phyloP scores from a whole-genome alignment of 805 yeast genomes.

The Priceomyces carsonii region DNA sequence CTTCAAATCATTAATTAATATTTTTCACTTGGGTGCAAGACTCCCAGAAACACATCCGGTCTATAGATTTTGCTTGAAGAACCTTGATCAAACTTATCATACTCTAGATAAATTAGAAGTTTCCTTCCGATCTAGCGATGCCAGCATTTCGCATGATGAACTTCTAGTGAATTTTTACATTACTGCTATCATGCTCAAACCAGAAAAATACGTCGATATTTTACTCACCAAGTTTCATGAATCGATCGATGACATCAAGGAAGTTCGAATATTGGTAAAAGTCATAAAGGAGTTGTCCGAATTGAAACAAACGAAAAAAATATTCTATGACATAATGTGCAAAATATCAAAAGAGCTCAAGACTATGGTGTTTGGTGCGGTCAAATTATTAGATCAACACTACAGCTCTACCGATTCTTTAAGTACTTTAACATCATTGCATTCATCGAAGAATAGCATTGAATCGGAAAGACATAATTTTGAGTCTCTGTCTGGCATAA shows the following conservation, averaged over 20 bases:
- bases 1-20: constrained; percentile 35
- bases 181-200: constrained; percentile 37
- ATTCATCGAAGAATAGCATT: constrained; percentile 14
- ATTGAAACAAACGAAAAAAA: constrained; percentile 16
- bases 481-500: constrained; percentile 5
- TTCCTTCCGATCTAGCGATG: constrained; percentile 14
- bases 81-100: constrained; percentile 32
- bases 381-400: constrained; percentile 22
- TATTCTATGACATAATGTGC: constrained; percentile 25
- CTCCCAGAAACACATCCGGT: constrained; percentile 29
- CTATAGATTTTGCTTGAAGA: constrained; percentile 26
- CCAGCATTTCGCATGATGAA: constrained; percentile 18
- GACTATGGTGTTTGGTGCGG: constrained; percentile 24
- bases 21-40: constrained; percentile 37
- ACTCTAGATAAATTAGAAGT: constrained; percentile 18
- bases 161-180: constrained; percentile 29
- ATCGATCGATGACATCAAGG: constrained; percentile 22
- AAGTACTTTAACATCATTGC: constrained; percentile 14
- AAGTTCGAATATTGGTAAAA: constrained; percentile 26
- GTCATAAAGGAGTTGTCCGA: constrained; percentile 32
- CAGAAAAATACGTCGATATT: constrained; percentile 27
- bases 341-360: constrained; percentile 25
- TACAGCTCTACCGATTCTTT: constrained; percentile 14
- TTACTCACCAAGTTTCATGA: constrained; percentile 24
- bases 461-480: constrained; percentile 10